phyloP scores from a whole-genome alignment of 345 rosid species.

The Brassica juncea region DNA sequence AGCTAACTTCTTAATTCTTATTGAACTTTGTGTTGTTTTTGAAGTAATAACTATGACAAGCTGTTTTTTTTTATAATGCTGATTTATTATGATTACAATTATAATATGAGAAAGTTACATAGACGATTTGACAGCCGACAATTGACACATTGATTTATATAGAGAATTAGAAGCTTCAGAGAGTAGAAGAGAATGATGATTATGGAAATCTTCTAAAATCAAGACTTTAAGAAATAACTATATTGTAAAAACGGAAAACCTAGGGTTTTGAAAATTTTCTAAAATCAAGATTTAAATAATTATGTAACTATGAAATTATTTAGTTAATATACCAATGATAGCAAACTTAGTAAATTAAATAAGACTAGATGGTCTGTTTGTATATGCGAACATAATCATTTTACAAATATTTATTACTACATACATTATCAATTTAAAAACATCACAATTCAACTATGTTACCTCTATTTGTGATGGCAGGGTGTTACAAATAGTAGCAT shows the following conservation, averaged over 20 bases:
- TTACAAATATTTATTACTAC: too few species aligned
- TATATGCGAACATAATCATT: too few species aligned
- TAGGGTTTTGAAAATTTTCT: background rate
- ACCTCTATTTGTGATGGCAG: too few species aligned
- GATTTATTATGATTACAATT: too few species aligned
- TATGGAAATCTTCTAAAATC: slow-evolving; percentile 10
- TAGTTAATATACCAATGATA: background rate
- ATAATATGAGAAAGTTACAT: too few species aligned
- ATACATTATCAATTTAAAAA: too few species aligned
- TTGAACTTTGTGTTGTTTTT: slow-evolving; percentile 19
- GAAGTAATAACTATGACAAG: background rate
- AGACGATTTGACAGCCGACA: too few species aligned
- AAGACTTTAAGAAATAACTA: slow-evolving; percentile 1
- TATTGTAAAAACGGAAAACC: background rate
- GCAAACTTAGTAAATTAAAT: background rate
- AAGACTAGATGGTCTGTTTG: too few species aligned
- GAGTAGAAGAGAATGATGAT: background rate
- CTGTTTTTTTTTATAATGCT: too few species aligned
- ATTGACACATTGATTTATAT: too few species aligned
- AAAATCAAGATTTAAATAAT: background rate
- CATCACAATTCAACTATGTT: too few species aligned
- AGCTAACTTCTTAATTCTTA: background rate
- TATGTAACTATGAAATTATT: background rate
- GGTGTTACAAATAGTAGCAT: too few species aligned
- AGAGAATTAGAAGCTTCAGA: background rate